Base-by-base conservation (phyloP, 306 rosid species). In the Lathyrus aphaca region DNA sequence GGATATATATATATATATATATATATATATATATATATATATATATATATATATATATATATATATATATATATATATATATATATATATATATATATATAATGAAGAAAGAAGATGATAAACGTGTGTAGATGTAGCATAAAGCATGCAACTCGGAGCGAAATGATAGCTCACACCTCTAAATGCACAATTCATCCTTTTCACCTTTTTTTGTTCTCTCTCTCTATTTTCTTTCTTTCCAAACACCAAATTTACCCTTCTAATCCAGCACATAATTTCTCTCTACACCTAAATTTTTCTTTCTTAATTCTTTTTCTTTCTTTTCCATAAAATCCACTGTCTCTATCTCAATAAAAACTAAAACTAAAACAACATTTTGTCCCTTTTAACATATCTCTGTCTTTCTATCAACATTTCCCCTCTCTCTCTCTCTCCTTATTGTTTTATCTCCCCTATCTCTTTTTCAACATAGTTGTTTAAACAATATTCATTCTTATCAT, bases 121-220 rank as follows among this genome's bases (percentile, higher is more conserved):
- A 87, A 70, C 82, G 87, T 72, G 78, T 76, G 69, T 45, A 66
- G 82, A 86, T 66, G 91, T 86, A 82, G 81, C 90, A 81, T 66
- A 30, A 0, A 82, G 85, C 97, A 85, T 93, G 91, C 81, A 90
- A 86, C 12, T 40, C 96, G 91, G 87, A 62, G 78, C 90, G 91
- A 88, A 88, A 88, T 72, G 82, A 57, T 68, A 77, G 93, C 82
- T 88, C 83, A 27, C 16, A 62, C 91, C 87, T 88, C 79, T 82
- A 72, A 68, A 72, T 78, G 70, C 53, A 84, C 29, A 75, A 23
- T 55, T 70, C 82, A 45, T 15, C 35, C 6, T 19, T 27, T 44
- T 12, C 38, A 23, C 2, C 37, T 50, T 35, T 35, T 32, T 30
- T 5, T 35, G 18, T 4, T 13, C 50, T 58, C 13, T 15, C 13